A percentile compares a stretch with the other conserved stretches of the same genome.
Conservation (phyloP, 306 rosid species). For the Vigna radiata region DNA sequence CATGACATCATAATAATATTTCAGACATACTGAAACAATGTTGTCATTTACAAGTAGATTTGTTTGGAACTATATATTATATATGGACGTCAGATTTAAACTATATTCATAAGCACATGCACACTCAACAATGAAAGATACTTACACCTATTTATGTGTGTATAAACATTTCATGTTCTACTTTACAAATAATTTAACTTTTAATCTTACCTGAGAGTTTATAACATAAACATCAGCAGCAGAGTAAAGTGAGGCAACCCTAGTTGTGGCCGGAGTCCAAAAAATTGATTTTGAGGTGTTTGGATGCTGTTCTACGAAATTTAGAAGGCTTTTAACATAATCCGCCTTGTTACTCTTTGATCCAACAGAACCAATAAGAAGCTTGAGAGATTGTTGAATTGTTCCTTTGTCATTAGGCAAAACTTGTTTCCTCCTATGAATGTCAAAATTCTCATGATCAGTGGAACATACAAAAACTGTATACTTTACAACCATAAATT, state of each 20-base stretch:
- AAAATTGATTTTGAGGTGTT: constrained; percentile 82
- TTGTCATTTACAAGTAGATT: constrained; percentile 6
- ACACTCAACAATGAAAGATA: not conserved
- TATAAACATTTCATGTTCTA: constrained; percentile 3
- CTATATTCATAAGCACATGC: constrained; percentile 6
- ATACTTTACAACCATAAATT: constrained; percentile 38
- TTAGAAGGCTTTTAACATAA: constrained; percentile 80
- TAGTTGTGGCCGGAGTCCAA: constrained; percentile 93
- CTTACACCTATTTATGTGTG: not conserved
- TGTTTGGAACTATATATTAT: constrained; percentile 8
- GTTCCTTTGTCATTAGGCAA: constrained; percentile 47
- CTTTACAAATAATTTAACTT: constrained; percentile 5
- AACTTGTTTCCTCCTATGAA: constrained; percentile 52
- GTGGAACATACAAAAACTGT: constrained; percentile 45
- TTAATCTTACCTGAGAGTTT: constrained; percentile 83
- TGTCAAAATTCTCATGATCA: constrained; percentile 47
- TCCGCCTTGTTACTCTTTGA: constrained; percentile 93
- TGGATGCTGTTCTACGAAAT: constrained; percentile 68
- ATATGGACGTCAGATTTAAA: constrained; percentile 21
- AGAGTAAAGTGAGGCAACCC: constrained; percentile 87
- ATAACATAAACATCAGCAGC: constrained; percentile 94
- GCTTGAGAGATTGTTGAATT: constrained; percentile 59
- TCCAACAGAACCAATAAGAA: constrained; percentile 93
- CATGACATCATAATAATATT: constrained; percentile 28
- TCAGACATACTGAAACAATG: constrained; percentile 13